Conservation (phyloP, 73 alveolate species). For the Paramecium octaurelia region DNA sequence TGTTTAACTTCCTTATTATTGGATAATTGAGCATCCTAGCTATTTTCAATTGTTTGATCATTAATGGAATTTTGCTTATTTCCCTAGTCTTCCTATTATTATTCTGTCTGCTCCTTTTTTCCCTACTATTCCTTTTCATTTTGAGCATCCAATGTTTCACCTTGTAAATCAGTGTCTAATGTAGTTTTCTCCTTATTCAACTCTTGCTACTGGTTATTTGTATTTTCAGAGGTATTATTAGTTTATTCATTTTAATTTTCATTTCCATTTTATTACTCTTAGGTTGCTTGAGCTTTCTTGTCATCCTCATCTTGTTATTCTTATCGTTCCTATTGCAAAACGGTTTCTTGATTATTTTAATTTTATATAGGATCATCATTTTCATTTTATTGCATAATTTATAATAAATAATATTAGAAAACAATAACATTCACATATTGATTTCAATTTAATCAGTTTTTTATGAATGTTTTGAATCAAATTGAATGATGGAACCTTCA, state of each 20-base stretch:
- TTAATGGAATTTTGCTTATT: background rate
- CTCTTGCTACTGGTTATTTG: background rate
- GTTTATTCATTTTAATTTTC: background rate
- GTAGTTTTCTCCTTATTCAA: background rate
- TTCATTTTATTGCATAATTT: background rate
- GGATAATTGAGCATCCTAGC: background rate
- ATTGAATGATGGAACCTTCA: slow-evolving; percentile 9
- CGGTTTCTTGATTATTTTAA: background rate
- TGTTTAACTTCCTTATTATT: background rate
- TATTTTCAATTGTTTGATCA: background rate
- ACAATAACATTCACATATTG: background rate
- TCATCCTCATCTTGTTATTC: background rate
- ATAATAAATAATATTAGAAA: background rate
- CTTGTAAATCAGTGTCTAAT: background rate
- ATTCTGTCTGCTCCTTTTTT: background rate
- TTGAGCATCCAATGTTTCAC: background rate
- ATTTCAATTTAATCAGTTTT: slow-evolving; percentile 13
- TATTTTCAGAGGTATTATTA: background rate
- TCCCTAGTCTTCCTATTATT: background rate
- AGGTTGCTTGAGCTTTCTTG: background rate
- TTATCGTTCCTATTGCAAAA: background rate
- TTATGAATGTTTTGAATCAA: slow-evolving; percentile 9
- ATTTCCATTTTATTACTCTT: background rate
- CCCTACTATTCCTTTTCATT: background rate
- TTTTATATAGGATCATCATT: background rate